Evolutionary conservation across 2,329 filamentous ascomycete genomes (phyloP), one percentile per base, ranked within the genome.

Genomic region (Fusarium falciforme): DNA sequence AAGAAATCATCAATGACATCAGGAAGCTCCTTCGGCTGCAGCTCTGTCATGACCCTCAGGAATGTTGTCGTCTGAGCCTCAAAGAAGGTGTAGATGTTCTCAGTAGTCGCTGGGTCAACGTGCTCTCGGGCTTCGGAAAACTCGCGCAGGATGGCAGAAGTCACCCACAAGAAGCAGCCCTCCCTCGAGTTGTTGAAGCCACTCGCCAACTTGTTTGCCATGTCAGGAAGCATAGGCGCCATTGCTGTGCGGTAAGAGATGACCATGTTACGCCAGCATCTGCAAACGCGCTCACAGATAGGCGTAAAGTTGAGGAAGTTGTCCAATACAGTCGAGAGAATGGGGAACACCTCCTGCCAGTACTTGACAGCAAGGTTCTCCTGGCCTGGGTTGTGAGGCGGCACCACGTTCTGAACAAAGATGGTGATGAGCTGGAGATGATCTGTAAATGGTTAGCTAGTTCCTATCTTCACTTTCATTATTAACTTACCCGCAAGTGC

Each of bases 131-230:
- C 95, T 77, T 97, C 94, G 0, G 94, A 96, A 80, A 98, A 99
- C 82, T 99, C 96, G 68, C 96, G 93, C 33, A 99, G 89, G 72
- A 99, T 97, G 10, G 96, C 94, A 74, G 95, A 94, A 3, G 96
- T 98, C 1, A 96, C 96, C 96, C 96, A 99, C n/a, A 99, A 87
- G 88, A 99, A 99, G 82, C 96, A 98, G 14, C 96, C 96, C 83
- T 99, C 96, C 70, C 92, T 90, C 12, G 96, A 98, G 20, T 90
- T 89, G 64, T 93, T 89, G 81, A 99, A 99, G 6, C 96, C 95
- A 72, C 88, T 89, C 1, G 94, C 94, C 66, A 99, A 89, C 83
- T 96, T 97, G 77, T 96, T 93, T 20, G 96, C 97, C 83, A 99
- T 91, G 22, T 91, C 89, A 1, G 93, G 93, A 52, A 99, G 88